Percentiles rank a stretch among this genome's conserved stretches.
These are phyloP conservation scores for Heritiera fomes DNA, from an alignment of 345 rosid species.

Conservation along the genomic window DNA sequence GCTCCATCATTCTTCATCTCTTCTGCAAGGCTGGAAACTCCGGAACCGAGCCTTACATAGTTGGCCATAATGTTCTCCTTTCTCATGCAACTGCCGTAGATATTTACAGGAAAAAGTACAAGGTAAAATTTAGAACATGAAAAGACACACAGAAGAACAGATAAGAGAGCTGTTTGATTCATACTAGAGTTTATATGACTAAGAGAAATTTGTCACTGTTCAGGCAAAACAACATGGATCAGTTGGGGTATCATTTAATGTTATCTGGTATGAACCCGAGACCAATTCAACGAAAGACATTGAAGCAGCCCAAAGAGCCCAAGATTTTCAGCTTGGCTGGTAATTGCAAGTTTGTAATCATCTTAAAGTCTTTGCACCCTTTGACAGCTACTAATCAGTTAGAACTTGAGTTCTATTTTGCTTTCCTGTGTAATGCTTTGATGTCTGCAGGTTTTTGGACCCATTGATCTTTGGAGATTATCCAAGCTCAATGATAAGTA, in stretches of 20 bases:
- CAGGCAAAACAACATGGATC: constrained; percentile 79
- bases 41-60: constrained; percentile 86
- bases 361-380: background rate
- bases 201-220: background rate
- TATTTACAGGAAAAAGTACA: constrained; percentile 69
- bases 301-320: constrained; percentile 90
- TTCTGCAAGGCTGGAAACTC: constrained; percentile 81
- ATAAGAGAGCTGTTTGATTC: background rate
- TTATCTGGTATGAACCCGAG: constrained; percentile 78
- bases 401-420: background rate
- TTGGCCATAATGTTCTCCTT: constrained; percentile 73
- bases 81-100: constrained; percentile 64
- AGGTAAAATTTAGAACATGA: constrained; percentile 40
- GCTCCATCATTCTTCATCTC: constrained; percentile 62
- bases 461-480: constrained; percentile 88
- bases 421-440: background rate
- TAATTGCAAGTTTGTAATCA: constrained; percentile 24
- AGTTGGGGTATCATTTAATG: constrained; percentile 71
- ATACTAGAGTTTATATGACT: background rate
- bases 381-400: too few relatives aligned
- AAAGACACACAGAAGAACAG: background rate
- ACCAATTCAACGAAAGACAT: constrained; percentile 55
- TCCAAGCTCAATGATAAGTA: constrained; percentile 78
- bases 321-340: constrained; percentile 99
- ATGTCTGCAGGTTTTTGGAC: constrained; percentile 67